Evolutionary conservation across 2,329 filamentous ascomycete genomes (phyloP), one percentile per base, ranked within the genome.

Genomic region (Colletotrichum shisoi): DNA sequence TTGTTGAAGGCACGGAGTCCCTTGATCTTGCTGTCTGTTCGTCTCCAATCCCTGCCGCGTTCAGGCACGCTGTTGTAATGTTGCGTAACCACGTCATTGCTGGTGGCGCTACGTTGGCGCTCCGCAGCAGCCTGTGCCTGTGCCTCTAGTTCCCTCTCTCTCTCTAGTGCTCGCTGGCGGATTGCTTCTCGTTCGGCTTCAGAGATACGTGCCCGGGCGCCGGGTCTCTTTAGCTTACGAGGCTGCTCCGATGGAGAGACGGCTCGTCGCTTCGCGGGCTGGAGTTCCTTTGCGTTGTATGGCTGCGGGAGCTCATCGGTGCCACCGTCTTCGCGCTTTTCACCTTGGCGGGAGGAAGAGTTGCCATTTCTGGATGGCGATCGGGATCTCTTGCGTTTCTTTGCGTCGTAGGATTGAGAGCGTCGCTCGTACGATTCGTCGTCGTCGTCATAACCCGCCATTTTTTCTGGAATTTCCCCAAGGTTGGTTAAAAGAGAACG

Each of bases 1-100:
- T 99, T 99, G 81, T 99, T 99, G 83, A 97, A 95, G 71, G 91
- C 92, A 60, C 95, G 88, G 60, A 99, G 82, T 0, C 95, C 95
- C 80, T 96, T 97, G 82, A 99, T 99, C 74, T 92, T 91, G 78
- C 92, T 96, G 74, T 96, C 93, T 7, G 93, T 96, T 76, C 91
- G 93, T 57, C 95, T 88, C 94, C 95, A 99, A 74, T 97, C 93
- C 61, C 94, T 88, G 13, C 95, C 95, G 37, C 94, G 88, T 81
- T 99, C 91, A 0, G 94, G 94, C 0, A 98, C 94, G 44, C 91
- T 90, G 79, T 99, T 99, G 84, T 99, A 99, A 79, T 97, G 94
- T 71, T 96, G 90, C 57, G 90, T 88, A 56, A 98, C 95, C 8
- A 96, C 89, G 74, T 98, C 93, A 72, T 94, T 89, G 72, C 93